Percentiles rank a stretch among this genome's conserved stretches.
These are phyloP conservation scores for Asterionellopsis glacialis DNA, from an alignment of 108 stramenopile species.

Conservation along the genomic window DNA sequence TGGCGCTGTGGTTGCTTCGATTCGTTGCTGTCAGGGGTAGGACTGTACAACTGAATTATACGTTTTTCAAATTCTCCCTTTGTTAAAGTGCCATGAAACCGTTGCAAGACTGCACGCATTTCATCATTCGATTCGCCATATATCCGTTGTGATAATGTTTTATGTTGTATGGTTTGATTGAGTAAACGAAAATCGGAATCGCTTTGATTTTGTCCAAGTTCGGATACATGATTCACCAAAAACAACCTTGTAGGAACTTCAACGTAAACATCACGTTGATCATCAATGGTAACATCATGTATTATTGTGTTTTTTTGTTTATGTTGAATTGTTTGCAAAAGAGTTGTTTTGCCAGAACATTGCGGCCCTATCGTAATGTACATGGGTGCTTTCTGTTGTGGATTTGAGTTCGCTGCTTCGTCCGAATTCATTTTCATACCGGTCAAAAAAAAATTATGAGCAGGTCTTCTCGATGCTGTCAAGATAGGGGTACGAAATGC, in stretches of 20 bases:
- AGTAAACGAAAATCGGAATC: conserved; percentile 5
- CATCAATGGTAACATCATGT: conserved; percentile 66
- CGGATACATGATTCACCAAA: conserved; percentile 9
- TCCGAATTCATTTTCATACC: conserved; percentile 1
- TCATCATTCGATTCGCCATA: conserved; percentile 30
- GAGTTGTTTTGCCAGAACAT: conserved; percentile 69
- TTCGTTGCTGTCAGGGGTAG: conserved; percentile 1
- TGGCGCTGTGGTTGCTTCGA: background rate
- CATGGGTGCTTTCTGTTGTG: conserved; percentile 34
- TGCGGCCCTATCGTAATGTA: conserved; percentile 81
- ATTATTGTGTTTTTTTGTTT: conserved; percentile 4
- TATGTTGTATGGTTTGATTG: conserved; percentile 18
- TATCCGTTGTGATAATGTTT: conserved; percentile 39
- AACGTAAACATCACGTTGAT: conserved; percentile 69
- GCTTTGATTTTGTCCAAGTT: background rate
- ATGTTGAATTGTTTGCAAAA: conserved; percentile 18
- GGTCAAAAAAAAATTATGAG: background rate
- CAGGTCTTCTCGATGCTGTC: background rate
- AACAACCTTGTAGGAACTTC: conserved; percentile 38
- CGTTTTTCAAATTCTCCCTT: conserved; percentile 21
- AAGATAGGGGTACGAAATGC: background rate
- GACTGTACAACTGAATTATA: conserved; percentile 4
- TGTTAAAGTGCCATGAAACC: conserved; percentile 27
- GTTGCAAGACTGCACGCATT: conserved; percentile 31
- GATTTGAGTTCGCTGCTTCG: background rate